These are phyloP conservation scores for Warburgia ugandensis DNA, from an alignment of 164 flowering plant genomes.

Conservation along the genomic window DNA sequence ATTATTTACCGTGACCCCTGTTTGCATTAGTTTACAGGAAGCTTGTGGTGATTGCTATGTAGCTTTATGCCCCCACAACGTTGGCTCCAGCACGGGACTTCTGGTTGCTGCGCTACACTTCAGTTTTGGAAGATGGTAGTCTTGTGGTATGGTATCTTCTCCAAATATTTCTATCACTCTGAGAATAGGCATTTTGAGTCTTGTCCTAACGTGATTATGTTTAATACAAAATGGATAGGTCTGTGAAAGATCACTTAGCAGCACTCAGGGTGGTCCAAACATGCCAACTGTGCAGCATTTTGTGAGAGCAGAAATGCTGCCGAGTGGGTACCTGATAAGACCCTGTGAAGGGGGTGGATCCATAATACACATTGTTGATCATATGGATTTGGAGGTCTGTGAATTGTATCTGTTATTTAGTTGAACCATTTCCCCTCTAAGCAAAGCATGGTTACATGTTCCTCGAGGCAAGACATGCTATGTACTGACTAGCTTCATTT, in stretches of 20 bases:
- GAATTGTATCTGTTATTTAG: not conserved
- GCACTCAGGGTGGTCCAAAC: slow-evolving; percentile 78
- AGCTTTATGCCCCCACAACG: slow-evolving; percentile 99
- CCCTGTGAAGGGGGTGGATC: slow-evolving; percentile 99
- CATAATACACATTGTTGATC: slow-evolving; percentile 91
- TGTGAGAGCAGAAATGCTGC: slow-evolving; percentile 93
- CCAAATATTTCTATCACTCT: not conserved
- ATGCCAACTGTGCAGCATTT: slow-evolving; percentile 85
- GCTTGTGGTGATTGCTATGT: slow-evolving; percentile 5
- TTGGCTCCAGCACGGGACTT: slow-evolving; percentile 96
- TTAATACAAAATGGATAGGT: slow-evolving; percentile 30
- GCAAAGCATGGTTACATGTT: not conserved
- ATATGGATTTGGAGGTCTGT: slow-evolving; percentile 85
- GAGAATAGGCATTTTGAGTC: too few species aligned
- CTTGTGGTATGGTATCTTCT: slow-evolving; percentile 66
- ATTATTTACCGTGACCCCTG: too few species aligned
- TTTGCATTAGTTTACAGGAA: too few species aligned
- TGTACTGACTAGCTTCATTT: too few species aligned
- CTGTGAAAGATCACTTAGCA: slow-evolving; percentile 91
- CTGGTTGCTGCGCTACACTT: slow-evolving; percentile 87
- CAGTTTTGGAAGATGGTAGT: slow-evolving; percentile 91
- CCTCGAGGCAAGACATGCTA: too few species aligned
- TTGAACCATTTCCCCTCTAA: not conserved
- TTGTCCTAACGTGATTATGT: too few species aligned
- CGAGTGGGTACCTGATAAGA: slow-evolving; percentile 92